Conservation (phyloP, 192 early-diverging fungal genomes). For the Podila clonocystis region DNA sequence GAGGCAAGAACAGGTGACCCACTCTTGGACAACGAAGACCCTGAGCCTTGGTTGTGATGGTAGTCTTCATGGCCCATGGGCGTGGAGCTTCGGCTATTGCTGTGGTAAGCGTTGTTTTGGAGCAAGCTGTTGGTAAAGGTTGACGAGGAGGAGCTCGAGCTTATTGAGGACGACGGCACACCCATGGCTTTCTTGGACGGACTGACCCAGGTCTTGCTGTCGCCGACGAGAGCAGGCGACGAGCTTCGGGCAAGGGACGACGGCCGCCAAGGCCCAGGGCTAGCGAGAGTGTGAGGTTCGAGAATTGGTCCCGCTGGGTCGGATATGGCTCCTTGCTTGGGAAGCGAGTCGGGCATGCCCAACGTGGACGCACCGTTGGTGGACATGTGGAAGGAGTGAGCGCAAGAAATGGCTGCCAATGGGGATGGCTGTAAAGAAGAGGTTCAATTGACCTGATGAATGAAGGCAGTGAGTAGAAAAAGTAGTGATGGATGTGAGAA, state of each 20-base stretch:
- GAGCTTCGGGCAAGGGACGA: conserved; percentile 34
- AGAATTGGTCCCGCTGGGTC: neutral
- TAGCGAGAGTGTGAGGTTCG: neutral
- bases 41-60: neutral
- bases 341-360: neutral
- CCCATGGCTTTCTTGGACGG: neutral
- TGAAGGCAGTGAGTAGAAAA: neutral
- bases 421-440: neutral
- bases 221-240: conserved; percentile 18
- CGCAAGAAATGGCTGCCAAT: no score
- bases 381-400: neutral
- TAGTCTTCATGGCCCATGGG: neutral
- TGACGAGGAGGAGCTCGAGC: neutral
- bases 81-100: neutral
- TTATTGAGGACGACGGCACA: neutral
- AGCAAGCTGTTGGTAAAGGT: neutral
- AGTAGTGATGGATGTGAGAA: neutral
- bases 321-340: neutral
- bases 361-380: neutral
- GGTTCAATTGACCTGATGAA: no score
- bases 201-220: neutral
- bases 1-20: neutral
- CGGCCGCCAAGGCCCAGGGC: conserved; percentile 33
- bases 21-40: neutral
- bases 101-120: neutral